A percentile compares a stretch with the other conserved stretches of the same genome.
Conservation (phyloP, 768 basidiomycete genomes). For the Amanita phalloides region DNA sequence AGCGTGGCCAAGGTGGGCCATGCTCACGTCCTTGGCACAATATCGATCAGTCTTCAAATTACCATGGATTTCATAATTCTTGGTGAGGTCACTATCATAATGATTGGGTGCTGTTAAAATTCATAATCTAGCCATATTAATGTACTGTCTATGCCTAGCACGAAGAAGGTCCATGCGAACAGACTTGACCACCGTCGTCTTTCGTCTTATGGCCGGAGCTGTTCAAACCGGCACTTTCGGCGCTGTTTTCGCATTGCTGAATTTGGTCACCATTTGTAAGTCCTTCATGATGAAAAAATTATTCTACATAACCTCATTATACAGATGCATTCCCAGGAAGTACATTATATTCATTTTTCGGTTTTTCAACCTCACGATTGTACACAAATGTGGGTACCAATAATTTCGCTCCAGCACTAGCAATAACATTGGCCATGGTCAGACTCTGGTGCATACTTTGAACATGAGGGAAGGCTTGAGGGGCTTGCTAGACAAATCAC, state of each 20-base stretch:
- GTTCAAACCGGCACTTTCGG: conserved; percentile 8
- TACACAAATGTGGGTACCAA: conserved; percentile 8
- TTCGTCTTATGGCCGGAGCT: conserved; percentile 7
- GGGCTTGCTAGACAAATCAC: background rate
- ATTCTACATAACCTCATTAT: background rate
- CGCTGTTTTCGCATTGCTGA: conserved; percentile 4
- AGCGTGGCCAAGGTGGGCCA: too few relatives aligned
- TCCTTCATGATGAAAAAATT: background rate
- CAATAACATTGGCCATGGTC: background rate
- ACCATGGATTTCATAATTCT: too few relatives aligned
- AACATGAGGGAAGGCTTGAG: background rate
- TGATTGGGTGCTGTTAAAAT: too few relatives aligned
- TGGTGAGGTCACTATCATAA: too few relatives aligned
- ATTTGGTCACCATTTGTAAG: conserved; percentile 6
- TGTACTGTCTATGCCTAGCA: background rate
- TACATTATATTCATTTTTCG: conserved; percentile 6
- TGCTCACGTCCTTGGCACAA: too few relatives aligned
- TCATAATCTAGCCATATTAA: background rate
- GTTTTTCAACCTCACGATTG: conserved; percentile 5
- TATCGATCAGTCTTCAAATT: too few relatives aligned
- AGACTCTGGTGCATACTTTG: conserved; percentile 8
- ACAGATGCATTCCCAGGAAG: conserved; percentile 1
- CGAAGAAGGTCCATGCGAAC: conserved; percentile 1
- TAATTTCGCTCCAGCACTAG: too few relatives aligned
- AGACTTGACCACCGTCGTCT: conserved; percentile 1